A percentile compares a stretch with the other conserved stretches of the same genome.
These are phyloP conservation scores for Cryptococcus sp. DNA, from an alignment of 1,284 basidiomycete genomes.

Conservation along the genomic window DNA sequence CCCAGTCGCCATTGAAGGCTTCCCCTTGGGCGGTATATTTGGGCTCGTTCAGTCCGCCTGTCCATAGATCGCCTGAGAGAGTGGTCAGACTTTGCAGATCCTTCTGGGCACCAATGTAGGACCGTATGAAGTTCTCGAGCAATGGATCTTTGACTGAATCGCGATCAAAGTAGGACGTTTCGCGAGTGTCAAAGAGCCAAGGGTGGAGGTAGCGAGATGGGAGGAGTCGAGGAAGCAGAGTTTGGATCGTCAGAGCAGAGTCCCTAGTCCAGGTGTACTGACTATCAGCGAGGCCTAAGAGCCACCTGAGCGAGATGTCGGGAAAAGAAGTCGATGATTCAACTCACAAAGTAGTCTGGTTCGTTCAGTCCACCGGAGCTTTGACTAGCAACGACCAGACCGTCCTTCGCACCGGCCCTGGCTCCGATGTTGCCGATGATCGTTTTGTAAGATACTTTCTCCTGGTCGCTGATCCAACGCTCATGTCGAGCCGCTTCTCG, in stretches of 20 bases:
- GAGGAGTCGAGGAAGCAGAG: constrained; percentile 32
- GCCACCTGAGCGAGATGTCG: neutral
- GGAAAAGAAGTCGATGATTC: too few relatives aligned
- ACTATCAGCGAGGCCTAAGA: neutral
- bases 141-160: constrained; percentile 1
- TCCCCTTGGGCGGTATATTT: constrained; percentile 50
- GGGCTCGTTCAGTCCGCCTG: constrained; percentile 53
- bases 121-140: constrained; percentile 35
- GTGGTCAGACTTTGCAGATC: constrained; percentile 46
- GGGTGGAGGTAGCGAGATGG: constrained; percentile 18
- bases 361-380: constrained; percentile 29
- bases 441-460: constrained; percentile 14
- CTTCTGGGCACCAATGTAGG: constrained; percentile 38
- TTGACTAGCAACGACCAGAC: constrained; percentile 48
- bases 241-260: constrained; percentile 41
- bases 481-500: too few relatives aligned
- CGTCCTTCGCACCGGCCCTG: constrained; percentile 37
- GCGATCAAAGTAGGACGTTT: neutral
- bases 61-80: constrained; percentile 46
- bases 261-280: constrained; percentile 52
- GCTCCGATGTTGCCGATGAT: constrained; percentile 42
- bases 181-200: constrained; percentile 6
- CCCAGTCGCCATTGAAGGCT: constrained; percentile 47
- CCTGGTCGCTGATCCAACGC: constrained; percentile 5
- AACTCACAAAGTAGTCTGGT: constrained; percentile 48